Base-by-base conservation (phyloP, 345 rosid species). In the Durio zibethinus region DNA sequence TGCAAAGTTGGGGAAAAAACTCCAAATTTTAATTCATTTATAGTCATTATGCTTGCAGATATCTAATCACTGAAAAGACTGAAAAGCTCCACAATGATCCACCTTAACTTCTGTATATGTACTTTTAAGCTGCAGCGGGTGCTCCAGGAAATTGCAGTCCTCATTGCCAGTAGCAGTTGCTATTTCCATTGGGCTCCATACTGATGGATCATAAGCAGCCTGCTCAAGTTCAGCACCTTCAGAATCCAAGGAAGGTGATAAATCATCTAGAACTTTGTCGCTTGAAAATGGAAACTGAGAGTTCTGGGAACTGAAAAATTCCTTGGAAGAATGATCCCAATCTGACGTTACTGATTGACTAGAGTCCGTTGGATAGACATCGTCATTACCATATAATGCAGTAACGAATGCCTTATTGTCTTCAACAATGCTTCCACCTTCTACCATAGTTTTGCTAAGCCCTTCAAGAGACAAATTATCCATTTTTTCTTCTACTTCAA, bases 81-180 rank as follows among this genome's bases (percentile, higher is more conserved):
- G 42, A 62, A 29, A 79, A 48, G 62, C 48, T 62, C 25, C 75
- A 47, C n/a, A 54, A 42, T 25, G 65, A 78, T 68, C 40, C 82
- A 96, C 99, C 97, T 87, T 91, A 48, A 92, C 93, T 83, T 92
- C 94, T 40, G 98, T 76, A 84, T 96, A 96, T 45, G 94, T 74
- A 83, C 99, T 92, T 76, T 74, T 92, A 8, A 96, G 98, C 81
- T 87, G 84, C 67, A 92, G 82, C 25, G 87, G 79, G 80, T 96
- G 98, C 80, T 96, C 92, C 85, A 96, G 73, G 8, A 47, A 36
- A 23, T 79, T 85, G 82, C 81, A 69, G 78, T 87, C 87, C 72
- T 81, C 90, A 68, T 83, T 85, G 36, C 97, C 99, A 52, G 99
- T 86, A 64, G 99, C 99, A 57, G 89, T 83, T 74, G 88, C 97